These are phyloP conservation scores for Cutaneotrichosporon mucoides DNA, from an alignment of 1,284 basidiomycete genomes.

Conservation along the genomic window DNA sequence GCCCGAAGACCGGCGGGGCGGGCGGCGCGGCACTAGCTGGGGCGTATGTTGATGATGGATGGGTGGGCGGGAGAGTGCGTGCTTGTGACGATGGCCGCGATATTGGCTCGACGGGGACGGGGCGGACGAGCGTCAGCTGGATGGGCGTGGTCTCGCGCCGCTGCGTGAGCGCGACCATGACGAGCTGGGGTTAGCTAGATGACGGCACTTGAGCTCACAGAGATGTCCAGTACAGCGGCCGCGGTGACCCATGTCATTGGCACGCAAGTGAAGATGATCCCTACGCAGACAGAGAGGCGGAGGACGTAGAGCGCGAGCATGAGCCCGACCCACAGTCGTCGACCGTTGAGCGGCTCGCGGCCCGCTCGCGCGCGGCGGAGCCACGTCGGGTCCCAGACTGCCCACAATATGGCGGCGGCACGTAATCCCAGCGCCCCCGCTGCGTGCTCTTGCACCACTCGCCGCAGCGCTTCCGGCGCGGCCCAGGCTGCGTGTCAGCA, in stretches of 20 bases:
- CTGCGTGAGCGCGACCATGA: constrained; percentile 4
- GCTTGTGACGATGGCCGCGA: background rate
- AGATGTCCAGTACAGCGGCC: background rate
- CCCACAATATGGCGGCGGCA: constrained; percentile 32
- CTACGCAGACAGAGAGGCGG: constrained; percentile 1
- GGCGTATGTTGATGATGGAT: background rate
- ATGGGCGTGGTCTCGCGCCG: constrained; percentile 7
- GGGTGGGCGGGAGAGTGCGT: background rate
- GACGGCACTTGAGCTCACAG: background rate
- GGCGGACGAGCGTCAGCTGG: constrained; percentile 5
- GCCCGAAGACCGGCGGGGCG: constrained; percentile 29
- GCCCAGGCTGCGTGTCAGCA: background rate
- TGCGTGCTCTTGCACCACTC: background rate
- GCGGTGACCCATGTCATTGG: background rate
- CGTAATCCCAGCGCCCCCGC: constrained; percentile 9
- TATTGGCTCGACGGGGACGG: background rate
- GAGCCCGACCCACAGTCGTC: constrained; percentile 32
- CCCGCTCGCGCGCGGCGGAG: constrained; percentile 15
- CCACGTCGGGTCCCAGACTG: constrained; percentile 44
- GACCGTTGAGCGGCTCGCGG: constrained; percentile 17
- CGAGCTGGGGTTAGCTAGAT: constrained; percentile 3
- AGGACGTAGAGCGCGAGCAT: constrained; percentile 10
- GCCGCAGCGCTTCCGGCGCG: background rate
- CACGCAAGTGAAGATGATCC: background rate
- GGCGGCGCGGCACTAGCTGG: constrained; percentile 9